Evolutionary conservation across 2,329 filamentous ascomycete species (phyloP), one percentile per base, ranked within the genome.

Genomic region (Calonectria pteridis): DNA sequence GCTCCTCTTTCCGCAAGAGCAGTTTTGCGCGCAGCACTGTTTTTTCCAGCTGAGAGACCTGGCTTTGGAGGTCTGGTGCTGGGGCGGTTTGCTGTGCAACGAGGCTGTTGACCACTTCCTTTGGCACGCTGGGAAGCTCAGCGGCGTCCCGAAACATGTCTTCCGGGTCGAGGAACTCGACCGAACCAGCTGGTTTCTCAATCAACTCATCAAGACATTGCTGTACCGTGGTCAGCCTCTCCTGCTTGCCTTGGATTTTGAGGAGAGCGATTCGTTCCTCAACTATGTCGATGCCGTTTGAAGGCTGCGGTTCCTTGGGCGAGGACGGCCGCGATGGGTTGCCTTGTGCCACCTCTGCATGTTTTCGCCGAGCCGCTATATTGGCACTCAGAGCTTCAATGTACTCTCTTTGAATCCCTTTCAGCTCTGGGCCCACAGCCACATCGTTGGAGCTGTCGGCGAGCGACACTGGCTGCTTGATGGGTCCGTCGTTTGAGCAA

Each of bases 11-110:
- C 74, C 87, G 87, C 0, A 92, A 84, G 9, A 89, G 84, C 23
- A 93, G 82, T 77, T 91, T 93, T 23, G 91, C 87, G 40, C 88
- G 87, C 37, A 93, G 81, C 4, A 91, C 88, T 0, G 88, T 88
- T 79, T 90, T 92, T 76, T 93, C 90, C 7, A 93, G 82, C 33
- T 87, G 86, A 35, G 87, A 85, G 50, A 90, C 83, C 6, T 91
- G 85, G 1, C 83, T 85, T 62, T 86, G 84, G 1, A 92, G 79
- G 46, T 89, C 87, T 1, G 83, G 81, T 18, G 85, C 84, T 6
- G 83, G 76, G 7, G 81, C 75, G 31, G 81, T 82, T 49, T 84
- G 83, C 65, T 88, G 86, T 35, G 85, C 82, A 9, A 86, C 84
- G 50, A 91, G 85, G 26, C 88, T 86, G 71, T 88, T 86, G 64